These are phyloP conservation scores for Nicotiana attenuata DNA, from an alignment of 257 asterid species.

Conservation along the genomic window DNA sequence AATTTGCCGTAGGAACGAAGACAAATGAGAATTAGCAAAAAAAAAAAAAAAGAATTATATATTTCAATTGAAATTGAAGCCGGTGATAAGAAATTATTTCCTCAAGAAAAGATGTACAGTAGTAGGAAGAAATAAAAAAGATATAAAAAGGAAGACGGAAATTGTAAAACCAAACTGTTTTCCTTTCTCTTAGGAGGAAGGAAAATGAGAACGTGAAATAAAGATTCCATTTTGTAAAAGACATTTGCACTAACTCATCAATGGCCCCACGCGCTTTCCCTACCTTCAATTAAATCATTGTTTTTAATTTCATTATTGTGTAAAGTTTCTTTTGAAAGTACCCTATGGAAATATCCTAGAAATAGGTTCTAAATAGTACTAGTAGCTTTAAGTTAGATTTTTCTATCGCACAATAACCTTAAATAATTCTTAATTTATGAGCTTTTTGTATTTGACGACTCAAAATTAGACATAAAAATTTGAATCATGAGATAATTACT, in stretches of 20 bases:
- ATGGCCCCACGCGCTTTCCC: conserved; percentile 4
- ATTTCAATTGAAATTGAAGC: too few species aligned
- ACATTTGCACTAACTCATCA: neutral
- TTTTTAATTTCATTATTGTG: neutral
- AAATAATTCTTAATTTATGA: neutral
- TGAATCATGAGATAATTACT: neutral
- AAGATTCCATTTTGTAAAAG: neutral
- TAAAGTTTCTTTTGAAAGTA: neutral
- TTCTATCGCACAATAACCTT: neutral
- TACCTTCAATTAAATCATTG: neutral
- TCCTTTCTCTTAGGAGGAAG: too few species aligned
- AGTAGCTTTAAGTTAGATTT: neutral
- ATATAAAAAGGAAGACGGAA: too few species aligned
- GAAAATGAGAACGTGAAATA: neutral
- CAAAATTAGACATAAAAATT: neutral
- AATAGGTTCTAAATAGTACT: neutral
- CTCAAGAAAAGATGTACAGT: too few species aligned
- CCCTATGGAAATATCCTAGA: neutral
- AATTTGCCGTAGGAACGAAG: too few species aligned
- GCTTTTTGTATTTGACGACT: neutral
- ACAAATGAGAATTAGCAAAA: too few species aligned
- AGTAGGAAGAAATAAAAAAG: too few species aligned
- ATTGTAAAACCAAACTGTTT: too few species aligned
- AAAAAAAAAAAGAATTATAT: too few species aligned
- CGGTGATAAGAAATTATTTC: too few species aligned